phyloP scores from a whole-genome alignment of 2,329 filamentous ascomycete species.

The Exophiala mesophila region DNA sequence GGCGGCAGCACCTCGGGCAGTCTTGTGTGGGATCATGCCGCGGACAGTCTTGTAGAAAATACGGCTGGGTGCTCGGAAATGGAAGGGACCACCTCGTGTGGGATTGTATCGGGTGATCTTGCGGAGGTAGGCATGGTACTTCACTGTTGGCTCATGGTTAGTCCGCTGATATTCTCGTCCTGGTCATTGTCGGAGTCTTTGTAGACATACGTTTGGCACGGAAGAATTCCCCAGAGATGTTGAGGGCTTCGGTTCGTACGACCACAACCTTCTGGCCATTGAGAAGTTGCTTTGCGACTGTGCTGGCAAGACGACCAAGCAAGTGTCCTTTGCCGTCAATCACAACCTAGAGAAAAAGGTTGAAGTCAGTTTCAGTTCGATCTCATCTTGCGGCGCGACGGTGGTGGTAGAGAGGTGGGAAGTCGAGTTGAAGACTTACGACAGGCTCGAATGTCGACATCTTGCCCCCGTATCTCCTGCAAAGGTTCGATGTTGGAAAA shows the following conservation, averaged over 20 bases:
- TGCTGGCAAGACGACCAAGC: conserved; percentile 76
- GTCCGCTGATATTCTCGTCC: conserved; percentile 4
- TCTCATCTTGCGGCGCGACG: not conserved
- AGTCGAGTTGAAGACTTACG: conserved; percentile 45
- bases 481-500: conserved; percentile 12
- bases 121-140: conserved; percentile 99
- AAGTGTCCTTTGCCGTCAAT: conserved; percentile 99
- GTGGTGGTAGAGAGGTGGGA: not conserved
- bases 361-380: conserved; percentile 37
- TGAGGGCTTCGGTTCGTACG: conserved; percentile 97
- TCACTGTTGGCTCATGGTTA: conserved; percentile 61
- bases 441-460: conserved; percentile 65
- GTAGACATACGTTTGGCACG: conserved; percentile 83
- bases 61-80: conserved; percentile 97
- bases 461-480: conserved; percentile 37
- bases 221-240: conserved; percentile 99
- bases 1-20: conserved; percentile 90
- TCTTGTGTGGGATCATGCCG: conserved; percentile 99
- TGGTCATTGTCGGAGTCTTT: not conserved
- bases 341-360: conserved; percentile 65
- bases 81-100: conserved; percentile 98
- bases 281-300: conserved; percentile 41
- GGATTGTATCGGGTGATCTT: conserved; percentile 99
- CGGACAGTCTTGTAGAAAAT: conserved; percentile 99
- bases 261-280: conserved; percentile 82